Conservation (phyloP, 1,284 basidiomycete species). For the Tetrapyrgos nigripes region DNA sequence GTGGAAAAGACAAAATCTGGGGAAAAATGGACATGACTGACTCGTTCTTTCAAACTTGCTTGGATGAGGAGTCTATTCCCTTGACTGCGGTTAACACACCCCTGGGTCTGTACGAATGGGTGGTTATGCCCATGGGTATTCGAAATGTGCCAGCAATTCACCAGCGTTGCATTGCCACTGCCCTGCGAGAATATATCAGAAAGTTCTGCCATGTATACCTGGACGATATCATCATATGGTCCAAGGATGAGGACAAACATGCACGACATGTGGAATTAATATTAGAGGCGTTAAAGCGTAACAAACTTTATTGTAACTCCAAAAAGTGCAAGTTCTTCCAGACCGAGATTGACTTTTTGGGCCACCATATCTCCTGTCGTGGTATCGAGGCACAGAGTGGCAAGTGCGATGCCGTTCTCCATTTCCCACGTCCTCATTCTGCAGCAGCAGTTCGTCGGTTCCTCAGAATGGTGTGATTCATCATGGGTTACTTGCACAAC, state of each 20-base stretch:
- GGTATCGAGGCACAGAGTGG: constrained; percentile 29
- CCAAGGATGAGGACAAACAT: constrained; percentile 42
- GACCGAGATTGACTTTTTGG: no score
- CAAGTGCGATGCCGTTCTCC: background rate
- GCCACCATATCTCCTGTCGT: no score
- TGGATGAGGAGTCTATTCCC: constrained; percentile 37
- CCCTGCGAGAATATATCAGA: constrained; percentile 26
- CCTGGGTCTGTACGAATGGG: constrained; percentile 39
- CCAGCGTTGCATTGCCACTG: constrained; percentile 33
- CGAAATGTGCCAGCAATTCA: no score
- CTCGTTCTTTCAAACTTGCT: no score
- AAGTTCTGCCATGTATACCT: constrained; percentile 19
- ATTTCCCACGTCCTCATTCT: constrained; percentile 31
- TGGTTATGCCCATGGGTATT: no score
- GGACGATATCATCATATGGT: constrained; percentile 44
- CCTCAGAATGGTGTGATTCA: constrained; percentile 38
- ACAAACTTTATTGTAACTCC: constrained; percentile 30
- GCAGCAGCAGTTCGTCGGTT: constrained; percentile 31
- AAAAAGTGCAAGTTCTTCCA: constrained; percentile 31
- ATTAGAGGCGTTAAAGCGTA: constrained; percentile 21
- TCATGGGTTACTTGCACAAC: constrained; percentile 31
- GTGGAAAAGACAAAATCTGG: no score
- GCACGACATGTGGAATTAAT: constrained; percentile 30
- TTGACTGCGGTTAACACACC: constrained; percentile 36
- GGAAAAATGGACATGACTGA: no score